Base-by-base conservation (phyloP, 176 grass and related monocot species). In the Aegilops sharonensis region DNA sequence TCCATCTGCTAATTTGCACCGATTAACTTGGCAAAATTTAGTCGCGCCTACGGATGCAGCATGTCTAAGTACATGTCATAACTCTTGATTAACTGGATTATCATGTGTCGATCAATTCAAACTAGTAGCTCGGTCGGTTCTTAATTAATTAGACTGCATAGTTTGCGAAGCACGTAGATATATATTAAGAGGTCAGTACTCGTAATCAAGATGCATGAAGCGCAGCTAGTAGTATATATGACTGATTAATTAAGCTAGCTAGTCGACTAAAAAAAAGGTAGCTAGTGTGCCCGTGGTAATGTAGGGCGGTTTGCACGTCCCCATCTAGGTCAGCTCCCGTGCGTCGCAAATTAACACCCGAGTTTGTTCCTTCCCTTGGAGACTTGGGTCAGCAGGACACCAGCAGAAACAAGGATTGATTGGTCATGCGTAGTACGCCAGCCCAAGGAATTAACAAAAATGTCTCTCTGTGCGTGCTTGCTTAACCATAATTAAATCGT, bases 301-400 rank as follows among this genome's bases (percentile, higher is more conserved):
- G 9, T 6, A 60, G 24, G 62, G 74, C 14, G 42, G 78, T 56
- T 87, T 82, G 15, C 43, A 31, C 42, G 85, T 87, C 85, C 6
- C 30, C 78, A 14, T 81, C 81, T 8, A 42, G 2, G 11, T 35
- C 48, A 42, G 40, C 30, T 70, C 34, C 34, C 68, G 6, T 64
- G 0, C 8, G 31, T 25, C 25, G 7, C 36, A 45, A 63, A 17
- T 24, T 60, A 36, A 15, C 39, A 31, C 60, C 21, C 48, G 5
- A 3, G 11, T 25, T 68, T 59, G 79, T 82, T 77, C 72, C 62
- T 77, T 88, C 25, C 11, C 8, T 36, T 42, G 66, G 81, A 73
- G 54, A 59, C 56, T 59, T 54, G 4, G 11, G 5, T 71, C 35
- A 52, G 15, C 64, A 85, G 52, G 50, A 50, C 30, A 66, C 25